These are phyloP conservation scores for Fraxinus nigra DNA, from an alignment of 305 asterid genomes.

Conservation along the genomic window DNA sequence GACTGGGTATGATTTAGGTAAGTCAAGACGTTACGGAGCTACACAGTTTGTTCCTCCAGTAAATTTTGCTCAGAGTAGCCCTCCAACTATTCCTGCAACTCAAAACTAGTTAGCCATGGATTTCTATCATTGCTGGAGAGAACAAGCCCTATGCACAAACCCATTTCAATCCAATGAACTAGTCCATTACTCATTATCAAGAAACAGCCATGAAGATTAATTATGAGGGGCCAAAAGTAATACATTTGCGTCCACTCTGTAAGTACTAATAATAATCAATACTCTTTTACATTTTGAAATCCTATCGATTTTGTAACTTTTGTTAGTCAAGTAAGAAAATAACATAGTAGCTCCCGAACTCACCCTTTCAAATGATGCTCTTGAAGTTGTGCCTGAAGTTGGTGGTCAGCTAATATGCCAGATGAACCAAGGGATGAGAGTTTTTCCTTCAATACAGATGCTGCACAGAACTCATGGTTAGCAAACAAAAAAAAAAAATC, in stretches of 20 bases:
- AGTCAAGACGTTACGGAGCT: neutral
- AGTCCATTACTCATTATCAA: neutral
- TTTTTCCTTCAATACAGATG: conserved; percentile 93
- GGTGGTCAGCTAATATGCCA: conserved; percentile 99
- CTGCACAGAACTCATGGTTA: conserved; percentile 50
- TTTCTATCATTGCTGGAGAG: neutral
- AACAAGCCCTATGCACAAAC: neutral
- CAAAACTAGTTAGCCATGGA: neutral
- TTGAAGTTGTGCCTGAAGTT: conserved; percentile 96
- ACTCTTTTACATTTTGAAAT: neutral
- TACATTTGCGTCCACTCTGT: neutral
- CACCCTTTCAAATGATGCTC: conserved; percentile 97
- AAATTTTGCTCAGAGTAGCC: neutral
- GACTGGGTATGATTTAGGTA: neutral
- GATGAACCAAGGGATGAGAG: conserved; percentile 96
- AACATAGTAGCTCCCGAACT: conserved; percentile 31
- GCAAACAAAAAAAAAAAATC: conserved; percentile 7
- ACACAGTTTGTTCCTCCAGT: neutral
- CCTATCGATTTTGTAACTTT: neutral
- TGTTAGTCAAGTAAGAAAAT: neutral
- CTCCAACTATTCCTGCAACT: neutral
- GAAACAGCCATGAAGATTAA: neutral
- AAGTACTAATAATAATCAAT: neutral
- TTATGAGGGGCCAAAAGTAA: neutral
- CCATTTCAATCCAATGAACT: conserved; percentile 3